phyloP scores from a whole-genome alignment of 2,329 filamentous ascomycete species.

The Aulographum hederae region DNA sequence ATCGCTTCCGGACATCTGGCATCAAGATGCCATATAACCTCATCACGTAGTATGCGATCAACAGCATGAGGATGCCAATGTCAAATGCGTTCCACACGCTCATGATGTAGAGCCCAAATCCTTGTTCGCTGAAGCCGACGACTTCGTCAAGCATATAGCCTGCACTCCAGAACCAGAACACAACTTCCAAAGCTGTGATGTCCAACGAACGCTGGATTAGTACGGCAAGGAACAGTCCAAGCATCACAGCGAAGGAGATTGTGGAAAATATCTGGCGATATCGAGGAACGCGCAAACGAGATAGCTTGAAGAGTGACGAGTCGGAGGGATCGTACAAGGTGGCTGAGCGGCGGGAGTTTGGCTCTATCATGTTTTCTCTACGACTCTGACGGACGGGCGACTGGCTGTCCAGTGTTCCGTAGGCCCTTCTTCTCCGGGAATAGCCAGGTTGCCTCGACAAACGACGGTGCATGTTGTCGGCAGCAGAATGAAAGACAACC shows the following conservation, averaged over 20 bases:
- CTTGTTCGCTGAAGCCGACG: conserved; percentile 90
- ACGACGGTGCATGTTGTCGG: conserved; percentile 62
- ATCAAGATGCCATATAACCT: conserved; percentile 75
- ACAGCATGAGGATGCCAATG: conserved; percentile 67
- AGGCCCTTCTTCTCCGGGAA: conserved; percentile 6
- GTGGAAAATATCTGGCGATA: conserved; percentile 87
- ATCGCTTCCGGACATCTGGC: conserved; percentile 47
- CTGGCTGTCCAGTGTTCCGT: conserved; percentile 8
- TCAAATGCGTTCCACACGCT: conserved; percentile 97
- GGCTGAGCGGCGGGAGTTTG: conserved; percentile 40
- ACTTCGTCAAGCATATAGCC: conserved; percentile 95
- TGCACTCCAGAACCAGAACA: conserved; percentile 97
- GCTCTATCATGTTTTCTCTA: not conserved
- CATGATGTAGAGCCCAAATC: conserved; percentile 91
- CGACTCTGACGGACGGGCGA: not conserved
- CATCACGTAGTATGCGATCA: conserved; percentile 80
- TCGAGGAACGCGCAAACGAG: conserved; percentile 72
- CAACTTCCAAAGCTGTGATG: conserved; percentile 68
- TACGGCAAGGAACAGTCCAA: conserved; percentile 72
- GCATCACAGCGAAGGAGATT: conserved; percentile 65
- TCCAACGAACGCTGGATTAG: conserved; percentile 54
- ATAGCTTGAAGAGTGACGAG: conserved; percentile 81
- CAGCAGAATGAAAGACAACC: conserved; percentile 82
- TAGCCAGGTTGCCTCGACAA: conserved; percentile 18
- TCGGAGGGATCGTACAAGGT: conserved; percentile 80